A percentile compares a stretch with the other conserved stretches of the same genome.
Evolutionary conservation across 352 stramenopile species (phyloP).

Genomic region (Globisporangium iwayamae): DNA sequence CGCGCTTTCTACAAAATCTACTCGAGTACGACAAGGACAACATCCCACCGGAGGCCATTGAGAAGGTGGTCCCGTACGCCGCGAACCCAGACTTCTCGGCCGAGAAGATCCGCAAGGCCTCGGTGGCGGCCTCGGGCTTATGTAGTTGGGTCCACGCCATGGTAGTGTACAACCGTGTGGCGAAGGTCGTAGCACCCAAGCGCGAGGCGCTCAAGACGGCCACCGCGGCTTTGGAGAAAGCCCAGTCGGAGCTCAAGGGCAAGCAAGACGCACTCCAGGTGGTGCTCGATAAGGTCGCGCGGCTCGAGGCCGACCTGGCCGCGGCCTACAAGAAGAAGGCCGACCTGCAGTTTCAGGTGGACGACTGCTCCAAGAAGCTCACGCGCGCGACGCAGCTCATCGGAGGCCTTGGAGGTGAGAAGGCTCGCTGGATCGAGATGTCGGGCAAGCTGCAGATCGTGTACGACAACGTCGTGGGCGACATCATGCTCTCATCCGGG

Average conservation of each 20-base stretch:
- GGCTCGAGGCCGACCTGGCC: conserved; percentile 84
- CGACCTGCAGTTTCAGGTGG: conserved; percentile 88
- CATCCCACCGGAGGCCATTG: conserved; percentile 88
- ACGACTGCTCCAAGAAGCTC: conserved; percentile 92
- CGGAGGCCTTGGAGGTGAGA: conserved; percentile 91
- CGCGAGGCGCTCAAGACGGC: conserved; percentile 89
- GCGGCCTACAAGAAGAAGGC: conserved; percentile 93
- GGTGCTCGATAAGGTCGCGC: conserved; percentile 90
- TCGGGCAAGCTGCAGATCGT: conserved; percentile 78
- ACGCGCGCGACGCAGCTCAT: conserved; percentile 92
- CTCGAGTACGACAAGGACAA: conserved; percentile 97
- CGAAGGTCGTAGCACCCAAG: conserved; percentile 92
- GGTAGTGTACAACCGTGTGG: conserved; percentile 94
- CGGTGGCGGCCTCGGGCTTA: conserved; percentile 90
- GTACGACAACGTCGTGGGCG: conserved; percentile 90
- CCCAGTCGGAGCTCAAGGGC: conserved; percentile 78
- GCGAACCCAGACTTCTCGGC: conserved; percentile 90
- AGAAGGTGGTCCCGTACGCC: conserved; percentile 85
- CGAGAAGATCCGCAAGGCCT: conserved; percentile 94
- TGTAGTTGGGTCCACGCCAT: conserved; percentile 96
- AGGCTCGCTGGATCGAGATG: conserved; percentile 91
- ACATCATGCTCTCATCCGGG: conserved; percentile 92
- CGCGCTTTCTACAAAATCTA: conserved; percentile 91
- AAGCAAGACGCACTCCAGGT: conserved; percentile 91
- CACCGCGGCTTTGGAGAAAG: conserved; percentile 80